Evolutionary conservation across 192 early-diverging fungal genomes (phyloP).

Genomic region (Funneliformis mosseae): DNA sequence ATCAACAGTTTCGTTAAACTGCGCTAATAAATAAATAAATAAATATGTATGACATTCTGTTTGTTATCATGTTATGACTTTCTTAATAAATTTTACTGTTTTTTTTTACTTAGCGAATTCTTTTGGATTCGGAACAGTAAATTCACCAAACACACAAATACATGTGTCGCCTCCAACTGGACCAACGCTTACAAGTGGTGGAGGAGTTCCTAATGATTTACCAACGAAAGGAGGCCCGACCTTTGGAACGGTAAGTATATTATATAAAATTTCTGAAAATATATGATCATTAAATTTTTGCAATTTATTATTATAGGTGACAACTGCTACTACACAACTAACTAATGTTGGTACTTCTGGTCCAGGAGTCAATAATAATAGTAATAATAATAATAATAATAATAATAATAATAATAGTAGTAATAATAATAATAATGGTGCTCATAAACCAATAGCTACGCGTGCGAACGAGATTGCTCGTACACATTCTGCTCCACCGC

Average conservation of each 20-base stretch:
- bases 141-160: not conserved
- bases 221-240: not conserved
- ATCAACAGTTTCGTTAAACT: no score
- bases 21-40: no score
- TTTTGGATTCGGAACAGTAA: slow-evolving; percentile 31
- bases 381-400: not conserved
- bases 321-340: not conserved
- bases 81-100: not conserved
- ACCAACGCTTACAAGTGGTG: slow-evolving; percentile 5
- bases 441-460: not conserved
- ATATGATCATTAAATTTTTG: not conserved
- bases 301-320: not conserved
- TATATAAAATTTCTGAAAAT: no score
- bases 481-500: slow-evolving; percentile 28
- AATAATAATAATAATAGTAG: not conserved
- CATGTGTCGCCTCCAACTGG: not conserved
- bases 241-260: slow-evolving; percentile 15
- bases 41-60: no score
- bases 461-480: slow-evolving; percentile 25
- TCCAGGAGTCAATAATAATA: not conserved
- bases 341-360: not conserved
- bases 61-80: no score
- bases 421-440: not conserved
- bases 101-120: not conserved
- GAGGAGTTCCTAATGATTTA: not conserved